Base-by-base conservation (phyloP, 1,284 basidiomycete genomes). In the Vanrija pseudolonga region DNA sequence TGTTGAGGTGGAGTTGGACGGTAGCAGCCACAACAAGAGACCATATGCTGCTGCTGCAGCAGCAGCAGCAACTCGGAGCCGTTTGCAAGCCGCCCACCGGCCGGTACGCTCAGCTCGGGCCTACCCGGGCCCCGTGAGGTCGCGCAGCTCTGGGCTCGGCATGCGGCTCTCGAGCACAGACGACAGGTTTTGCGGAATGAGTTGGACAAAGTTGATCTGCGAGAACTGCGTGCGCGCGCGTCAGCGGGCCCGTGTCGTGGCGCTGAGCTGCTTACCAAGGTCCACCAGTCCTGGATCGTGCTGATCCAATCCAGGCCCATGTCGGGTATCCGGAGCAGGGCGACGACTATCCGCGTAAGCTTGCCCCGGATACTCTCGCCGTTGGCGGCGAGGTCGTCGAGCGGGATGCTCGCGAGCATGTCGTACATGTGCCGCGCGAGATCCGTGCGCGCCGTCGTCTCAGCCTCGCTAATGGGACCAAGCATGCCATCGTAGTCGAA, bases 331-430 rank as follows among this genome's bases (percentile, higher is more conserved):
- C 55, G 44, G n/a, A 67, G 47, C 19, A 67, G 51, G 9, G 58
- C 57, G 8, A 65, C 53, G 23, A 67, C 57, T 38, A 65, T 63
- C 2, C 65, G 57, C 20, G 65, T 49, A 6, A 67, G 60, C 43
- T 67, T 67, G n/a, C 65, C 65, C 0, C 63, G 59, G 53, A 65
- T 65, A 24, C 55, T 56, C 43, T 65, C 64, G n/a, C 64, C 64
- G 38, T 65, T 65, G 0, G 59, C 57, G 0, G 64, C 64, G 6
- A 65, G 53, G 49, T 63, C 53, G 28, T 65, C 61, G n/a, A 65
- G 51, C 15, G 64, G 60, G 6, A 65, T 61, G 44, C 57, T 63
- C 3, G 62, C 57, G 23, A 64, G 37, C 19, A 53, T 59, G 4
- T 54, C 39, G 32, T 60, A 60, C 3, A 60, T 60, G 36, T 53